Conservation (phyloP, 2,329 filamentous ascomycete genomes). For the Stachybotrys echinatus region DNA sequence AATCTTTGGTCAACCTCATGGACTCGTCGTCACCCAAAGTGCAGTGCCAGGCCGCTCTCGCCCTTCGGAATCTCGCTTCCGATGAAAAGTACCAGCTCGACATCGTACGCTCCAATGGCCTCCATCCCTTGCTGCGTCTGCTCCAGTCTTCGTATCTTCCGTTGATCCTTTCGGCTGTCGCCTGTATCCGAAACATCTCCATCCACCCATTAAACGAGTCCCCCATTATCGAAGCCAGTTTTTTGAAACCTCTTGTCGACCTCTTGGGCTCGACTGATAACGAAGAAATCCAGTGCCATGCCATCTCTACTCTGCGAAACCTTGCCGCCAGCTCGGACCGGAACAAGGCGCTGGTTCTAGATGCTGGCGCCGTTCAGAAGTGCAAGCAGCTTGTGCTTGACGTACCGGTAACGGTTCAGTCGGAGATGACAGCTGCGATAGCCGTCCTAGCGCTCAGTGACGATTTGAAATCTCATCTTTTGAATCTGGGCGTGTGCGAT, state of each 20-base stretch:
- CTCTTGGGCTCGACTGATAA: constrained; percentile 93
- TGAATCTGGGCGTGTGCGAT: constrained; percentile 92
- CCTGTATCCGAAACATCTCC: constrained; percentile 97
- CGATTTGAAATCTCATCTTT: constrained; percentile 84
- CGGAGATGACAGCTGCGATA: constrained; percentile 99
- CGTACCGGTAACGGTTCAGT: constrained; percentile 90
- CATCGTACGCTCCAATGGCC: constrained; percentile 84
- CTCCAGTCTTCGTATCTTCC: constrained; percentile 94
- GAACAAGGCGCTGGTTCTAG: constrained; percentile 95
- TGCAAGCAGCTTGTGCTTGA: constrained; percentile 95
- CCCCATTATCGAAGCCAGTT: constrained; percentile 96
- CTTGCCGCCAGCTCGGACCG: constrained; percentile 93
- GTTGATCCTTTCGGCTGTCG: constrained; percentile 91
- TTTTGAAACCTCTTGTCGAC: constrained; percentile 88
- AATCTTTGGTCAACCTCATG: constrained; percentile 93
- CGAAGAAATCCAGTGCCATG: constrained; percentile 98
- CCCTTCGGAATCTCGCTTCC: constrained; percentile 89
- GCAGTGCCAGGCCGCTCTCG: constrained; percentile 93
- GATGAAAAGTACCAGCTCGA: constrained; percentile 99
- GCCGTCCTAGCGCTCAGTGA: constrained; percentile 93
- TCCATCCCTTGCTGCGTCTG: constrained; percentile 79
- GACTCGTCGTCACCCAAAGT: constrained; percentile 96
- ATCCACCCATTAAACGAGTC: constrained; percentile 98
- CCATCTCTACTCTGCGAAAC: constrained; percentile 93
- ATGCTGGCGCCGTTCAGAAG: constrained; percentile 95